These are phyloP conservation scores for Penicillium verrucosum DNA, from an alignment of 2,329 filamentous ascomycete genomes.

Conservation along the genomic window DNA sequence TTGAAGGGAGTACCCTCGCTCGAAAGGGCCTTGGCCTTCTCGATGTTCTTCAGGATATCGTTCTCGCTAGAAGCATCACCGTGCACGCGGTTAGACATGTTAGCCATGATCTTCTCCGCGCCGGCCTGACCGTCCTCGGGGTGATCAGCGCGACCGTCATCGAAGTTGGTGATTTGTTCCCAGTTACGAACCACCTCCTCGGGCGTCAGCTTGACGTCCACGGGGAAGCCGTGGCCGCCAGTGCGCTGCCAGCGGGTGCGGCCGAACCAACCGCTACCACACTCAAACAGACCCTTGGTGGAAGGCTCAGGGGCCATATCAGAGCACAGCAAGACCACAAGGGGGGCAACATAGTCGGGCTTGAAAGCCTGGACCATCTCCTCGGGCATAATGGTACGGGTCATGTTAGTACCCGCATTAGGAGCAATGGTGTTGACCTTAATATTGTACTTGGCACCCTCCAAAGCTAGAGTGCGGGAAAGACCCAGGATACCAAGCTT, in stretches of 20 bases:
- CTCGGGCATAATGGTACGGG: slow-evolving; percentile 86
- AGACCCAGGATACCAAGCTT: slow-evolving; percentile 94
- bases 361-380: slow-evolving; percentile 99
- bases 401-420: slow-evolving; percentile 95
- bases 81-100: slow-evolving; percentile 71
- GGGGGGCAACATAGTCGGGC: slow-evolving; percentile 93
- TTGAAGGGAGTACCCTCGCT: slow-evolving; percentile 71
- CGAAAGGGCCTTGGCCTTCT: slow-evolving; percentile 69
- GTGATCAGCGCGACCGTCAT: slow-evolving; percentile 81
- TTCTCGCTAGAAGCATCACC: slow-evolving; percentile 52
- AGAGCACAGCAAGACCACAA: slow-evolving; percentile 80
- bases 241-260: slow-evolving; percentile 92
- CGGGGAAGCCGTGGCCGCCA: slow-evolving; percentile 84
- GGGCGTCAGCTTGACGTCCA: slow-evolving; percentile 77
- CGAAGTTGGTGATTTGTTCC: slow-evolving; percentile 79
- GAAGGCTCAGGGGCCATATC: slow-evolving; percentile 81
- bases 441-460: slow-evolving; percentile 97
- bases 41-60: slow-evolving; percentile 71
- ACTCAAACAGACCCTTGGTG: slow-evolving; percentile 88
- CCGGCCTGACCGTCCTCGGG: slow-evolving; percentile 75
- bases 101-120: slow-evolving; percentile 75
- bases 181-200: slow-evolving; percentile 77
- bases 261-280: slow-evolving; percentile 89
- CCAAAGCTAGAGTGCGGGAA: slow-evolving; percentile 85
- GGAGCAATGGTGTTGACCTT: slow-evolving; percentile 97